These are phyloP conservation scores for Chaetomium olivaceum DNA, from an alignment of 2,329 filamentous ascomycete species.

Conservation along the genomic window DNA sequence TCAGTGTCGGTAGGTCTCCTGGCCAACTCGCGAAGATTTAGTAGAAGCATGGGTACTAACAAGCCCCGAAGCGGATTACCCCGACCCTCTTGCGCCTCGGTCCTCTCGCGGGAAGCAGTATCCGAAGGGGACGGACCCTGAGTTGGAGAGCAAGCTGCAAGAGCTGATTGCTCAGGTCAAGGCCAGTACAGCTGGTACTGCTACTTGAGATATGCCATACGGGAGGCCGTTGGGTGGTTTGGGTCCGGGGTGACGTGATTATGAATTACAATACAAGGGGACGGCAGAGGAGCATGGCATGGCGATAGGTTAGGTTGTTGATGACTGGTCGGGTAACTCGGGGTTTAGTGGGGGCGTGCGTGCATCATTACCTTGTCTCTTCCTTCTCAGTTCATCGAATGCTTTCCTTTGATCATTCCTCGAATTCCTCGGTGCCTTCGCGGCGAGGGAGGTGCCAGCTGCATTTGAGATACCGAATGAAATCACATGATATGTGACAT, in stretches of 20 bases:
- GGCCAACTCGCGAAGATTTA: neutral
- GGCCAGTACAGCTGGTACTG: neutral
- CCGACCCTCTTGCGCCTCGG: conserved; percentile 50
- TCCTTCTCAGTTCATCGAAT: neutral
- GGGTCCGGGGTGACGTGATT: neutral
- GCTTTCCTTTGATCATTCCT: neutral
- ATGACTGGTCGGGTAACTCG: neutral
- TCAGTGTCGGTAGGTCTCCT: conserved; percentile 47
- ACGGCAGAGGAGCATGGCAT: neutral
- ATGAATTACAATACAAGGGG: neutral
- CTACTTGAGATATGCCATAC: neutral
- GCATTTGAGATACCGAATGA: neutral
- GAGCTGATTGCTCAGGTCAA: conserved; percentile 40
- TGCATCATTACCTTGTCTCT: neutral
- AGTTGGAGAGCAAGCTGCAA: conserved; percentile 44
- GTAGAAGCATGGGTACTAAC: neutral
- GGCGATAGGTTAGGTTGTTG: neutral
- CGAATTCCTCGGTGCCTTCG: neutral
- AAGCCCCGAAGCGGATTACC: conserved; percentile 42
- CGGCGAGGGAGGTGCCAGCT: neutral
- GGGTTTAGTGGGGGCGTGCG: neutral
- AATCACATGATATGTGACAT: neutral
- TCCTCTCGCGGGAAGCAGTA: conserved; percentile 28
- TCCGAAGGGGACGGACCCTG: conserved; percentile 34
- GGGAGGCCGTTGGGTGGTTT: neutral